A percentile compares a stretch with the other conserved stretches of the same genome.
phyloP scores from a whole-genome alignment of 2,329 filamentous ascomycete genomes.

The Sporothrix mexicana region DNA sequence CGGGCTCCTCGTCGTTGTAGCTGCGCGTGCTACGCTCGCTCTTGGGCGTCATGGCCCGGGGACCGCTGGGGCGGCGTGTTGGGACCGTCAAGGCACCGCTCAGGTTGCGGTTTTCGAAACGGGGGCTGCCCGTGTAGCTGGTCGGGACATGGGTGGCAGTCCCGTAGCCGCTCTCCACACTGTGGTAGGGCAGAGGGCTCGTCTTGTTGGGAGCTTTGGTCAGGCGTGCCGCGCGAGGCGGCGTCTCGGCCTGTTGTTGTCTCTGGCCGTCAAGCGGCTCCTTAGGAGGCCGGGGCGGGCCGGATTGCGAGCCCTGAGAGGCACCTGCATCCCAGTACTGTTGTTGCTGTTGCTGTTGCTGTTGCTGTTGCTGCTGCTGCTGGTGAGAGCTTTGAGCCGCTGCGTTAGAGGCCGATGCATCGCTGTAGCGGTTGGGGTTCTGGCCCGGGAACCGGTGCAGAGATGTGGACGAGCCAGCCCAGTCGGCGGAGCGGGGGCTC shows the following conservation, averaged over 20 bases:
- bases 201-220: conserved; percentile 61
- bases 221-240: conserved; percentile 55
- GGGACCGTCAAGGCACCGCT: conserved; percentile 59
- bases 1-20: conserved; percentile 52
- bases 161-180: conserved; percentile 60
- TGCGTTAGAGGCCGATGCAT: conserved; percentile 46
- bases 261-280: conserved; percentile 57
- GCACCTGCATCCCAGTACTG: conserved; percentile 54
- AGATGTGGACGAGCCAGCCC: conserved; percentile 66
- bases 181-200: conserved; percentile 63
- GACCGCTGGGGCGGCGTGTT: conserved; percentile 62
- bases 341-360: conserved; percentile 39
- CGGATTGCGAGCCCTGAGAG: conserved; percentile 40
- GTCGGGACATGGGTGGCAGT: conserved; percentile 51
- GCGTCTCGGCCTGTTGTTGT: conserved; percentile 45
- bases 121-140: conserved; percentile 59
- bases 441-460: conserved; percentile 58
- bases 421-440: conserved; percentile 57
- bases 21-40: conserved; percentile 47
- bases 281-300: conserved; percentile 66
- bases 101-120: conserved; percentile 63
- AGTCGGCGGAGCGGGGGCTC: conserved; percentile 66
- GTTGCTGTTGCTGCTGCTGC: conserved; percentile 2
- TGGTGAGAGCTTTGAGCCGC: conserved; percentile 36
- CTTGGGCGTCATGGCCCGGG: conserved; percentile 66